These are phyloP conservation scores for Hondaea fermentalgiana DNA, from an alignment of 108 stramenopile genomes.

Conservation along the genomic window DNA sequence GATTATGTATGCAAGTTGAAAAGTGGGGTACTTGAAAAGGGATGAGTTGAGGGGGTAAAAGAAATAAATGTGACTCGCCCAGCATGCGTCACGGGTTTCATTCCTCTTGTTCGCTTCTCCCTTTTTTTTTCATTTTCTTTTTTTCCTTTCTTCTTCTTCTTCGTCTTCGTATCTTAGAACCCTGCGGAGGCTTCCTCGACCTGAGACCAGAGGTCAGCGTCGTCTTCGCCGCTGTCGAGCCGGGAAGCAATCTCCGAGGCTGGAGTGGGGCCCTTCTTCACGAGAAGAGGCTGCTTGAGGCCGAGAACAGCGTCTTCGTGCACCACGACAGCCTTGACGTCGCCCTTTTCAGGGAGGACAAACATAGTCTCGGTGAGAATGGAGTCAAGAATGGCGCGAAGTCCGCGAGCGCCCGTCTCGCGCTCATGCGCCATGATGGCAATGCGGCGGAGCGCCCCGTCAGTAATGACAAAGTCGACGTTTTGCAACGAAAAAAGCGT, in stretches of 20 bases:
- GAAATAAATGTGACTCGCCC: neutral
- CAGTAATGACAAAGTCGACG: slow-evolving; percentile 82
- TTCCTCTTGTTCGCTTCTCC: too few species aligned
- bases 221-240: neutral
- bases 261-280: neutral
- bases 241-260: neutral
- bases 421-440: slow-evolving; percentile 75
- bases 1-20: neutral
- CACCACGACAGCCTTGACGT: slow-evolving; percentile 86
- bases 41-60: neutral
- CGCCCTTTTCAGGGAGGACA: slow-evolving; percentile 69
- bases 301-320: slow-evolving; percentile 76
- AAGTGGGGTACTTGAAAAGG: neutral
- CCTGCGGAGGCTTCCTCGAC: slow-evolving; percentile 11
- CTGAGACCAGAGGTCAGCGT: slow-evolving; percentile 1
- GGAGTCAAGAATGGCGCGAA: slow-evolving; percentile 82
- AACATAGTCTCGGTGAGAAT: slow-evolving; percentile 87
- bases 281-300: neutral
- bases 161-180: neutral
- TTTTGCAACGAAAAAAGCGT: slow-evolving; percentile 86
- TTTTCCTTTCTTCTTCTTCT: neutral
- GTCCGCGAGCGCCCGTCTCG: slow-evolving; percentile 87
- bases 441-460: slow-evolving; percentile 75
- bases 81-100: neutral
- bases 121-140: too few species aligned